Conservation (phyloP, 2,329 filamentous ascomycete species). For the Pseudopithomyces chartarum region DNA sequence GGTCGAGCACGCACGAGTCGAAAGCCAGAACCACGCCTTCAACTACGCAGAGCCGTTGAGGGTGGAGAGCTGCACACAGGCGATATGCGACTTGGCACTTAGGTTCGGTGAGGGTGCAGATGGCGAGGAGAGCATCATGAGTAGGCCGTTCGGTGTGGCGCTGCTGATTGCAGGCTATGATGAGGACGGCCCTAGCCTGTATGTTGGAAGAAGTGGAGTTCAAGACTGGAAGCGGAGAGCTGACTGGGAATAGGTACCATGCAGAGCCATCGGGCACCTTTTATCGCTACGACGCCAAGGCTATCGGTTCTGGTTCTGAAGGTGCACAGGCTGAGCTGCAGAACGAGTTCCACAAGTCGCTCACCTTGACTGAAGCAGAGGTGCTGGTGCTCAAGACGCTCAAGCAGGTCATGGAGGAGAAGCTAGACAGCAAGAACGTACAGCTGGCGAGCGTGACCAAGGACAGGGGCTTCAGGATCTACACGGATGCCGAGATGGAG, state of each 20-base stretch:
- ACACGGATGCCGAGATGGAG: slow-evolving; percentile 97
- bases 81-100: slow-evolving; percentile 95
- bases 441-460: slow-evolving; percentile 97
- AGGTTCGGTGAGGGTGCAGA: slow-evolving; percentile 97
- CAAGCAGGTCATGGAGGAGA: slow-evolving; percentile 99
- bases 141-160: slow-evolving; percentile 93
- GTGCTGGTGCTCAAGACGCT: slow-evolving; percentile 94
- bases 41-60: slow-evolving; percentile 95
- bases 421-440: slow-evolving; percentile 97
- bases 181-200: slow-evolving; percentile 92
- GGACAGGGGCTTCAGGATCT: slow-evolving; percentile 98
- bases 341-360: slow-evolving; percentile 98
- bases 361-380: slow-evolving; percentile 91
- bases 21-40: slow-evolving; percentile 96
- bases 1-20: slow-evolving; percentile 97
- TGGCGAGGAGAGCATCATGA: slow-evolving; percentile 99
- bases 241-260: slow-evolving; percentile 70
- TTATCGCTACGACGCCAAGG: slow-evolving; percentile 98
- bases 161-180: slow-evolving; percentile 96
- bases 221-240: slow-evolving; percentile 2
- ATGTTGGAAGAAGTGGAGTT: slow-evolving; percentile 38
- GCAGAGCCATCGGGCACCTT: slow-evolving; percentile 98
- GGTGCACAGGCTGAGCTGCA: slow-evolving; percentile 97
- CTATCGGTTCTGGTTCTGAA: slow-evolving; percentile 95
- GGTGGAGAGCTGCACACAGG: slow-evolving; percentile 97